Percentiles rank a stretch among this genome's conserved stretches.
Conservation (phyloP, 805 yeast species). For the Jamesozyma piceae region DNA sequence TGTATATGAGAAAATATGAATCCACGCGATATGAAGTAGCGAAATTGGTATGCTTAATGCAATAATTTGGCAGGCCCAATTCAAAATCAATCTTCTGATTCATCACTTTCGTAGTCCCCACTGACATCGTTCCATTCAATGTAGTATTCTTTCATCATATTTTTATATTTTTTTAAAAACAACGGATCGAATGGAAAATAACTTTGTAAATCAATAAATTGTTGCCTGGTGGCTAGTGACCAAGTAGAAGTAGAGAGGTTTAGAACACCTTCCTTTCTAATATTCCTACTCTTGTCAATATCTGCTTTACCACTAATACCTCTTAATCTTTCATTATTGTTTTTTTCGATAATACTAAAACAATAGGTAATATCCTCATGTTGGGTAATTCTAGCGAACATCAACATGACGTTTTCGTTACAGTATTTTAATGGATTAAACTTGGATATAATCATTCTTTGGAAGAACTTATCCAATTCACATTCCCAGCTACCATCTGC, state of each 20-base stretch:
- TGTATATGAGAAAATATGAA: not conserved
- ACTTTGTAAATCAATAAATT: slow-evolving; percentile 82
- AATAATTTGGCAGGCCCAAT: not conserved
- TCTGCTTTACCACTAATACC: slow-evolving; percentile 34
- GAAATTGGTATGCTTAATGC: not conserved
- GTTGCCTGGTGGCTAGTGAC: slow-evolving; percentile 57
- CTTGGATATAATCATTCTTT: slow-evolving; percentile 71
- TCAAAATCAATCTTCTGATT: slow-evolving; percentile 31
- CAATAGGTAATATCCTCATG: slow-evolving; percentile 86
- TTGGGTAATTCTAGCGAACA: slow-evolving; percentile 89
- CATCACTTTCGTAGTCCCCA: slow-evolving; percentile 45
- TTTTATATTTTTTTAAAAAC: slow-evolving; percentile 53
- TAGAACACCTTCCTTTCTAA: slow-evolving; percentile 15
- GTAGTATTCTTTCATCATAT: slow-evolving; percentile 45
- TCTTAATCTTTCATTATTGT: slow-evolving; percentile 44
- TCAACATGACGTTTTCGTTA: slow-evolving; percentile 84
- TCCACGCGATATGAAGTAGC: not conserved
- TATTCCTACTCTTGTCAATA: too few species aligned
- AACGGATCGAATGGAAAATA: slow-evolving; percentile 95
- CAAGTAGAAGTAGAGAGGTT: slow-evolving; percentile 23
- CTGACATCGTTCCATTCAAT: slow-evolving; percentile 81
- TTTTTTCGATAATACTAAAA: slow-evolving; percentile 84
- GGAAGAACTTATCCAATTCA: slow-evolving; percentile 76
- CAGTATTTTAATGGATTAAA: slow-evolving; percentile 92
- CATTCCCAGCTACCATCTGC: slow-evolving; percentile 58